Evolutionary conservation across 2,329 filamentous ascomycete species (phyloP).

Genomic region (Diaporthe sp.): DNA sequence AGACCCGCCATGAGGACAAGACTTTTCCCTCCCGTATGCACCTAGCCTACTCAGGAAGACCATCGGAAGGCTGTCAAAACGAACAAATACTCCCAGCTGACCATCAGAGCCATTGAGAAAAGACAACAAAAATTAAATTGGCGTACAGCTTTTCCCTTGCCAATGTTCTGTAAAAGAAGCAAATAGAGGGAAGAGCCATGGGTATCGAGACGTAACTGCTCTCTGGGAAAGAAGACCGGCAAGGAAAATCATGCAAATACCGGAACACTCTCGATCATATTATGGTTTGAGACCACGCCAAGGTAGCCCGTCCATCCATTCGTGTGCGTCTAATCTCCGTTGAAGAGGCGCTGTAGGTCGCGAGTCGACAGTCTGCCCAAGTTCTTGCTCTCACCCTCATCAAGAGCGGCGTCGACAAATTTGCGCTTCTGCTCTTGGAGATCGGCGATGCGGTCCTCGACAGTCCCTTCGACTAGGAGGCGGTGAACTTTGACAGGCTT

Average conservation of each 20-base stretch:
- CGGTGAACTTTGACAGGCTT: conserved; percentile 83
- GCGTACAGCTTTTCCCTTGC: neutral
- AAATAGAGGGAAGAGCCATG: neutral
- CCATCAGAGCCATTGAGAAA: neutral
- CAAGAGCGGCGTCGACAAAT: conserved; percentile 83
- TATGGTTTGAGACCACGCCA: neutral
- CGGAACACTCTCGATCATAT: neutral
- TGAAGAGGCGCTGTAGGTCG: conserved; percentile 80
- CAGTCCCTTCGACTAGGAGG: conserved; percentile 81
- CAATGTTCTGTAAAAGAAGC: neutral
- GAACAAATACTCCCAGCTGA: neutral
- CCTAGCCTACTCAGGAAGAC: neutral
- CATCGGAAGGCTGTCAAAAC: neutral
- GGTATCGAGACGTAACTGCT: neutral
- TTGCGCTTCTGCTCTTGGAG: conserved; percentile 85
- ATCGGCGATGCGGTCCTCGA: conserved; percentile 87
- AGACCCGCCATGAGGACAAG: neutral
- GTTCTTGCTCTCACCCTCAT: conserved; percentile 78
- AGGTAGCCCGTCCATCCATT: neutral
- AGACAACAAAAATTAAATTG: neutral
- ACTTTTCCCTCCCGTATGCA: neutral
- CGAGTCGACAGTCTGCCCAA: conserved; percentile 75
- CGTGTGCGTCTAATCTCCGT: conserved; percentile 14
- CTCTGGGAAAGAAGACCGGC: neutral
- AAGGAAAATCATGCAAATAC: neutral